Conservation (phyloP, 2,329 filamentous ascomycete genomes). For the Trichoderma arundinaceum region DNA sequence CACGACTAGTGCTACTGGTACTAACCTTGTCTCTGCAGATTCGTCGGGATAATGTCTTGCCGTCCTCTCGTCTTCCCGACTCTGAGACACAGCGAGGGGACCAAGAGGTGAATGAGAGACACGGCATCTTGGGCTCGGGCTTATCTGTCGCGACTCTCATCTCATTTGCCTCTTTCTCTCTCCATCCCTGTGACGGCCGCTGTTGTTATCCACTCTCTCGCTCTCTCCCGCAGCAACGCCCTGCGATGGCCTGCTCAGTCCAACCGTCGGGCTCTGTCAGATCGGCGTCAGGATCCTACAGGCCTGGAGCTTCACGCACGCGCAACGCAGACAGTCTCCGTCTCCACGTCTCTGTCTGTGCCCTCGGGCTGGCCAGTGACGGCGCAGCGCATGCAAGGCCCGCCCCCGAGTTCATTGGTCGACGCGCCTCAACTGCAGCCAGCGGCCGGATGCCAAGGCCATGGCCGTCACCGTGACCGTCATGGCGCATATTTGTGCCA, state of each 20-base stretch:
- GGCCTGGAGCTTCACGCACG: background rate
- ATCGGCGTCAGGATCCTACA: background rate
- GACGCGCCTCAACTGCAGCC: slow-evolving; percentile 6
- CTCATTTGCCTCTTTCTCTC: background rate
- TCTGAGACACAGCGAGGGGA: slow-evolving; percentile 2
- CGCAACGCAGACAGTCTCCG: slow-evolving; percentile 5
- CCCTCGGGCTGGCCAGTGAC: background rate
- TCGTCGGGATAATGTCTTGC: background rate
- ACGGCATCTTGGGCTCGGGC: background rate
- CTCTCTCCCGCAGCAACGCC: background rate
- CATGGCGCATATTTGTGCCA: background rate
- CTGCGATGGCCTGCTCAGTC: background rate
- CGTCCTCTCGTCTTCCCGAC: background rate
- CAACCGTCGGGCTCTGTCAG: slow-evolving; percentile 1
- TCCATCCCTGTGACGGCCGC: background rate
- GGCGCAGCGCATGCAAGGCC: background rate
- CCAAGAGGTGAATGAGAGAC: background rate
- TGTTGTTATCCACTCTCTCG: background rate
- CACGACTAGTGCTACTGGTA: background rate
- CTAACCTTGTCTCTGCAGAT: background rate
- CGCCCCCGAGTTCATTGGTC: background rate
- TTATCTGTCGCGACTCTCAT: background rate
- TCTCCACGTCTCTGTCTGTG: slow-evolving; percentile 2
- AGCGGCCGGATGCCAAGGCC: background rate
- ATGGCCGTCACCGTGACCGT: background rate